Evolutionary conservation across 306 rosid genomes (phyloP).

Genomic region (Vigna angularis): DNA sequence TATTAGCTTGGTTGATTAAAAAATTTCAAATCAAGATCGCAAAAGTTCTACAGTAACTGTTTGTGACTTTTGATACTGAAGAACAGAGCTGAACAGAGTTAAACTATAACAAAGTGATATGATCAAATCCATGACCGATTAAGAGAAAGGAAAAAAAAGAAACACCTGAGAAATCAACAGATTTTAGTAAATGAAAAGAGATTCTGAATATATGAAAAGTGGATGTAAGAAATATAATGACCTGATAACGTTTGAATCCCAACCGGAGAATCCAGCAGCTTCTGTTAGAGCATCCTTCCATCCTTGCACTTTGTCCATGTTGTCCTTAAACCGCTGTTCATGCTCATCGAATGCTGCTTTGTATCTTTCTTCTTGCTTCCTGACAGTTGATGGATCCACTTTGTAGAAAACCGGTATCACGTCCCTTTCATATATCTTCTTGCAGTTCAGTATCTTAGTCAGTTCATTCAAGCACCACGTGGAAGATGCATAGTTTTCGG

Average conservation of each 20-base stretch:
- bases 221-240: too few relatives aligned
- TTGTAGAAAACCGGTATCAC: constrained; percentile 44
- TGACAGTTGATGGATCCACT: constrained; percentile 33
- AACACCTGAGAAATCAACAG: background rate
- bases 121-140: background rate
- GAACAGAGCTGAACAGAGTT: background rate
- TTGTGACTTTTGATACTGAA: background rate
- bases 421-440: background rate
- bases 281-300: constrained; percentile 30
- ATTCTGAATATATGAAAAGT: too few relatives aligned
- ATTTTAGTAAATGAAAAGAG: background rate
- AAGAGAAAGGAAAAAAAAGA: background rate
- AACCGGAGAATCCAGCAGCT: background rate
- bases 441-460: background rate
- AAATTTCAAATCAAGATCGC: too few relatives aligned
- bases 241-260: background rate
- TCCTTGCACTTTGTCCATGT: background rate
- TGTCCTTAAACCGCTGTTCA: background rate
- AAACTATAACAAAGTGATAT: background rate
- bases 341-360: background rate
- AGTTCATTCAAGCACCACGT: background rate
- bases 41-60: background rate
- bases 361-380: constrained; percentile 16
- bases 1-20: too few relatives aligned
- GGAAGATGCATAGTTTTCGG: background rate